These are phyloP conservation scores for Yamadazyma oceani DNA, from an alignment of 1,139 yeast genomes.

Conservation along the genomic window DNA sequence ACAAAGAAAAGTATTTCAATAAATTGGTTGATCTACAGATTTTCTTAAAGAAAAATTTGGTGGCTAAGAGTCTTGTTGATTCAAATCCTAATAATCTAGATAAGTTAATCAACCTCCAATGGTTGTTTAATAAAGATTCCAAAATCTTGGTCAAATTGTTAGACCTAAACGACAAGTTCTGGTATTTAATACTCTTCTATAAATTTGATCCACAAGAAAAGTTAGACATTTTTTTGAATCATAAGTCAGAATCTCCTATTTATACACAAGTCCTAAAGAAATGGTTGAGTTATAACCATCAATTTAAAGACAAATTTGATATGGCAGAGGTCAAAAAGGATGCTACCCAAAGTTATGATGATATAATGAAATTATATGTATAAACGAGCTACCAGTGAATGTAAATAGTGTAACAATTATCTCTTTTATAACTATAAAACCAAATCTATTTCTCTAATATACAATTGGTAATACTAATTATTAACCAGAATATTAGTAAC, in stretches of 20 bases:
- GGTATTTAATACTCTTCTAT: conserved; percentile 1
- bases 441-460: neutral
- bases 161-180: conserved; percentile 20
- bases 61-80: conserved; percentile 38
- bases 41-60: conserved; percentile 27
- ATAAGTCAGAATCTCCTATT: conserved; percentile 7
- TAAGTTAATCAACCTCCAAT: conserved; percentile 41
- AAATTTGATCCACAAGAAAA: conserved; percentile 2
- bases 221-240: conserved; percentile 18
- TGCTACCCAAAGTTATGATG: conserved; percentile 2
- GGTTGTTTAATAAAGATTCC: conserved; percentile 20
- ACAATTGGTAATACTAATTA: conserved; percentile 20
- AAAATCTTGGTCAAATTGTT: conserved; percentile 23
- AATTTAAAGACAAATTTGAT: neutral
- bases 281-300: conserved; percentile 5
- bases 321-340: neutral
- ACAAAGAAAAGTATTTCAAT: conserved; percentile 26
- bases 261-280: conserved; percentile 1
- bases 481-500: conserved; percentile 23
- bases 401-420: neutral
- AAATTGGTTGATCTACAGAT: conserved; percentile 44
- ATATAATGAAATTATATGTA: conserved; percentile 1
- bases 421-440: neutral
- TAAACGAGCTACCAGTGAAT: neutral
- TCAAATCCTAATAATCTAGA: conserved; percentile 33